Conservation (phyloP, 495 filamentous ascomycete species). For the Neurospora cerealis region DNA sequence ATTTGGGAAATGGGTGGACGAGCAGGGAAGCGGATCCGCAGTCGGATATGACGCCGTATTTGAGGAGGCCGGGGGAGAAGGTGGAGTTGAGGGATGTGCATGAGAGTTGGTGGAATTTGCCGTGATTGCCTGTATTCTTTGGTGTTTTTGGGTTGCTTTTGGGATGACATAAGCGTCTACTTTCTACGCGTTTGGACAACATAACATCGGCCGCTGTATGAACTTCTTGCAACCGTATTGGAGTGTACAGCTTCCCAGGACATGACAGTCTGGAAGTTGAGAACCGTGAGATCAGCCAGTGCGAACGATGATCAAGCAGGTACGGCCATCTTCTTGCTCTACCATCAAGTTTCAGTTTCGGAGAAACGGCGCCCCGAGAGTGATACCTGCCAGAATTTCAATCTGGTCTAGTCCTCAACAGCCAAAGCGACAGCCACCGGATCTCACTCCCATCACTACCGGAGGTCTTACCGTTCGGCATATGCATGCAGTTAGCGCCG, state of each 20-base stretch:
- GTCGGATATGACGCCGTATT: conserved; percentile 31
- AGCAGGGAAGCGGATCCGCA: conserved; percentile 26
- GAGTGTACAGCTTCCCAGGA: not conserved
- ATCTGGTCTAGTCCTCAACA: not conserved
- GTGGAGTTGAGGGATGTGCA: conserved; percentile 30
- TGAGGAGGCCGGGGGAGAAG: conserved; percentile 19
- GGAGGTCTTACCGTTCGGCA: not conserved
- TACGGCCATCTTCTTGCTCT: not conserved
- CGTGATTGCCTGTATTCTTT: not conserved
- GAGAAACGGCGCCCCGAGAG: not conserved
- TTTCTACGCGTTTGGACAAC: not conserved
- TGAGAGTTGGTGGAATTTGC: conserved; percentile 34
- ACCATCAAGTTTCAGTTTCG: not conserved
- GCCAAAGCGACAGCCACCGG: not conserved
- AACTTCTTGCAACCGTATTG: not conserved
- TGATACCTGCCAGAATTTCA: not conserved
- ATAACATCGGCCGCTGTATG: no score
- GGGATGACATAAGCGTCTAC: not conserved
- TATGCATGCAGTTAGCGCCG: not conserved
- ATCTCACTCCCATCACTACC: not conserved
- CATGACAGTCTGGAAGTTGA: not conserved
- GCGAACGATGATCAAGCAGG: not conserved
- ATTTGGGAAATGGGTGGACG: conserved; percentile 36
- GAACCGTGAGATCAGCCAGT: not conserved
- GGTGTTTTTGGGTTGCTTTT: not conserved